Base-by-base conservation (phyloP, 345 rosid genomes). In the Aquilaria yunnanensis region DNA sequence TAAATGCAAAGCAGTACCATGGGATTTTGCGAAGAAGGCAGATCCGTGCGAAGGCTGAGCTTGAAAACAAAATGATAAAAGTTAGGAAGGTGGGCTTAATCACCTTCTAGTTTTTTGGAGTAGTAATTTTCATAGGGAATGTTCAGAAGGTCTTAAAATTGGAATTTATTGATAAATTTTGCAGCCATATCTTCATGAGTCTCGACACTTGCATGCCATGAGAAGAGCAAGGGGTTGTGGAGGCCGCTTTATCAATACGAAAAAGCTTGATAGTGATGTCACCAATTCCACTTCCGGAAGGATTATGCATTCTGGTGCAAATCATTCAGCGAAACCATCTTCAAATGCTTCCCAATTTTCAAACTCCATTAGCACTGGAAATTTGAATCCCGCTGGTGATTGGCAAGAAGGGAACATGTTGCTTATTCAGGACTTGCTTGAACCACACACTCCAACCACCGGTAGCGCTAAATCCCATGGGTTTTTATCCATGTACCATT, bases 171-270 rank as follows among this genome's bases (percentile, higher is more conserved):
- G 56, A 48, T 46, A 63, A 23, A 23, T 75, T 68, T 51, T 49
- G 56, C 73, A 86, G 92, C 92, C 92, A 31, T 86, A 86, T 74
- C 92, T 86, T 62, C 92, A 86, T 7, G 92, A 86, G 71, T 86
- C 92, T 10, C 80, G 92, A n/a, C 92, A 86, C 72, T 81, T 43
- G 59, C 92, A 86, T 71, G 92, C 92, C 6, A 71, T 86, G 89
- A 80, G 80, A 70, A 81, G 92, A 70, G 82, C 83, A 13, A 80
- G 92, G 69, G 89, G 92, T 9, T 73, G 82, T 43, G 92, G 92
- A 45, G 92, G 92, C 37, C 92, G 92, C 47, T 86, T 86, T 56
- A 78, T 82, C 13, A 82, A 77, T 62, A 73, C 75, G 12, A 85
- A 85, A 76, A 79, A 83, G 68, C 66, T 49, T 33, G 78, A 67